A percentile compares a stretch with the other conserved stretches of the same genome.
phyloP scores from a whole-genome alignment of 148 eudicot species.

The Diospyros kaki region DNA sequence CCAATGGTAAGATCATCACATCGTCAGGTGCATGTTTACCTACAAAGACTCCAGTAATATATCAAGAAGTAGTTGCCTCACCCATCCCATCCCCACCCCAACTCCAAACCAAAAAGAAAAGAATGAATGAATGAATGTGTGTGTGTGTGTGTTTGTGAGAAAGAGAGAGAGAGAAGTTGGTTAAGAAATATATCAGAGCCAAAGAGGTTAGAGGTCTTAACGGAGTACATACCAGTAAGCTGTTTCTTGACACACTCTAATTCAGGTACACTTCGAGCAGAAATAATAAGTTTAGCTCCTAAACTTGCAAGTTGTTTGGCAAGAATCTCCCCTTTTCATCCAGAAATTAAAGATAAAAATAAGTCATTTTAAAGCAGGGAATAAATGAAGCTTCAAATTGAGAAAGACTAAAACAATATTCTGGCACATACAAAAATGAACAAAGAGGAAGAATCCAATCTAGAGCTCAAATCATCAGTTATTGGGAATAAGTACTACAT shows the following conservation, averaged over 20 bases:
- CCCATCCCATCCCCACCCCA: background rate
- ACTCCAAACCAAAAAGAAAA: too few species aligned
- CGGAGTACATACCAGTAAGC: slow-evolving; percentile 50
- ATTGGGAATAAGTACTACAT: background rate
- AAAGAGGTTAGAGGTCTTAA: background rate
- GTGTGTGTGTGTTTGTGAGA: too few species aligned
- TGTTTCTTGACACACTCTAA: slow-evolving; percentile 71
- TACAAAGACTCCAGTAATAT: slow-evolving; percentile 15
- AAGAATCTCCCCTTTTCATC: slow-evolving; percentile 69
- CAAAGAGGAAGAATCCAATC: background rate
- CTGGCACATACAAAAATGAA: background rate
- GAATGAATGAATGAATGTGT: too few species aligned
- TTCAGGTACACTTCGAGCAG: slow-evolving; percentile 88
- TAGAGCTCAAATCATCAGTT: background rate
- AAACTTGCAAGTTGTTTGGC: slow-evolving; percentile 82
- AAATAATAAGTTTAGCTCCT: slow-evolving; percentile 87
- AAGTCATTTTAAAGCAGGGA: slow-evolving; percentile 3
- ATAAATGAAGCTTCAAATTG: background rate
- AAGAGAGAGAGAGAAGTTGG: background rate
- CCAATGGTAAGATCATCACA: slow-evolving; percentile 82
- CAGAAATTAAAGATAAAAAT: slow-evolving; percentile 8
- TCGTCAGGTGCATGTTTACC: slow-evolving; percentile 83
- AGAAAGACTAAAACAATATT: background rate
- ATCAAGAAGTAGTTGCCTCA: background rate
- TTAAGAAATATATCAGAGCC: background rate